Base-by-base conservation (phyloP, 805 yeast species). In the Blastobotrys terrestris region DNA sequence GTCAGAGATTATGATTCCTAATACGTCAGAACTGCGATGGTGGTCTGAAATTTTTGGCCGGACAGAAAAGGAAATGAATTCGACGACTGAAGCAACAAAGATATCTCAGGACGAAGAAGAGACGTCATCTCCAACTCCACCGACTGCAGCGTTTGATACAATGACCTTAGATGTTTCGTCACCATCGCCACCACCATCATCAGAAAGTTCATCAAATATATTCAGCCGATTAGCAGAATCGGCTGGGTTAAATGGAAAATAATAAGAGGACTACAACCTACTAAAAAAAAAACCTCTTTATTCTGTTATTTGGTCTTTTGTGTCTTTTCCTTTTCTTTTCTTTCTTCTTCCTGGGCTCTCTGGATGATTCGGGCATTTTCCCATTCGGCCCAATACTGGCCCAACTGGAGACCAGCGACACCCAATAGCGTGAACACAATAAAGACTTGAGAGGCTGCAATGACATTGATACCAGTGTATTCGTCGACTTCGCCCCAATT, bases 401-500 rank as follows among this genome's bases (percentile, higher is more conserved):
- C 97, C 50, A 80, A 83, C 72, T 94, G 98, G 60, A 94, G 77
- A 7, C 87, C 75, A 44, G 90, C 70, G n/a, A 90, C 86, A 58
- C 97, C 97, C 19, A 80, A 65, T 50, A 91, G 72, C 15, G 86
- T 74, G 51, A 88, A 67, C 6, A 86, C 80, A 59, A 87, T 75
- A 75, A 92, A 84, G 40, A 85, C 77, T 69, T 85, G 84, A 26
- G 94, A 83, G 3, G 98, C 97, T 42, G 94, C 97, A 63, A 94
- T 80, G 41, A 94, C 96, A 58, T 87, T 88, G 63, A 92, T 71
- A 31, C 98, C 98, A 19, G 95, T 87, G 55, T 76, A 76, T 66
- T 79, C 81, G 63, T 87, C 87, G 49, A 94, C 96, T 49, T 92
- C 98, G 59, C 97, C 98, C 98, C 98, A 92, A 55, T 81, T 75